These are phyloP conservation scores for Furcasterigmium furcatum DNA, from an alignment of 2,329 filamentous ascomycete genomes.

Conservation along the genomic window DNA sequence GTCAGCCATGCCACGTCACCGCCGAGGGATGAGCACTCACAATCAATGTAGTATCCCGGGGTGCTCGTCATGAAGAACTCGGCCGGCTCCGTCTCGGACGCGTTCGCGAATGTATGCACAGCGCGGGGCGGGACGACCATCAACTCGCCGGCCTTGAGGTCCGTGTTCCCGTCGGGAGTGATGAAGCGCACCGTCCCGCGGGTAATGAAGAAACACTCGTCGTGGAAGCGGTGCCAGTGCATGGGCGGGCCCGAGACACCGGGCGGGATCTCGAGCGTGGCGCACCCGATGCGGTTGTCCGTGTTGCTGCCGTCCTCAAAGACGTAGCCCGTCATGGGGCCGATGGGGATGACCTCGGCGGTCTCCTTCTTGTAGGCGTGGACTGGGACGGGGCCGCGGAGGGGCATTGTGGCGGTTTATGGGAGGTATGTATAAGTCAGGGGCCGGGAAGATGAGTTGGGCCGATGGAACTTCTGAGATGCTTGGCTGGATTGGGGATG, in stretches of 20 bases:
- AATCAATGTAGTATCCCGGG: slow-evolving; percentile 32
- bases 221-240: slow-evolving; percentile 34
- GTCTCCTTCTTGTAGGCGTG: slow-evolving; percentile 23
- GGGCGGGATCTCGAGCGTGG: slow-evolving; percentile 24
- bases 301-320: slow-evolving; percentile 29
- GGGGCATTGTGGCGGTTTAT: slow-evolving; percentile 20
- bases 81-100: slow-evolving; percentile 24
- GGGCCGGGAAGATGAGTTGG: too few species aligned
- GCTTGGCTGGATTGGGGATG: too few species aligned
- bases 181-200: slow-evolving; percentile 24
- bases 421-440: too few species aligned
- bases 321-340: slow-evolving; percentile 27
- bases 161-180: slow-evolving; percentile 25
- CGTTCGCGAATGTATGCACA: slow-evolving; percentile 29
- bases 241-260: slow-evolving; percentile 28
- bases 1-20: too few species aligned
- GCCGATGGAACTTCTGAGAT: too few species aligned
- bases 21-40: too few species aligned
- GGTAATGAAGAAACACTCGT: slow-evolving; percentile 30
- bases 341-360: slow-evolving; percentile 24
- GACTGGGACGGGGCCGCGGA: slow-evolving; percentile 24
- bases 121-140: slow-evolving; percentile 31
- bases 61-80: slow-evolving; percentile 34
- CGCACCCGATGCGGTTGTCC: slow-evolving; percentile 26
- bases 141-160: slow-evolving; percentile 24